phyloP scores from a whole-genome alignment of 768 basidiomycete species.

The Panus rudis region DNA sequence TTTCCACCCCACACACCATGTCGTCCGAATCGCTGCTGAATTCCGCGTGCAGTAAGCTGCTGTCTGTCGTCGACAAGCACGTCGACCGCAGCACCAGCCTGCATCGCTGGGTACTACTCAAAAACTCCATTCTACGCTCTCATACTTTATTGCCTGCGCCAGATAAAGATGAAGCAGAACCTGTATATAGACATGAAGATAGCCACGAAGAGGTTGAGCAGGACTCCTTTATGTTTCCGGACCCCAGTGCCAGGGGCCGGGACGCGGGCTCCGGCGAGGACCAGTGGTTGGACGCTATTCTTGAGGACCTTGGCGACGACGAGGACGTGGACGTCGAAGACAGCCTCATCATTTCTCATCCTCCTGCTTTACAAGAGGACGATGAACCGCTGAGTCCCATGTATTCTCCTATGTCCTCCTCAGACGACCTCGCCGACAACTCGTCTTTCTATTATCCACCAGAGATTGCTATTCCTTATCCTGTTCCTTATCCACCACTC shows the following conservation, averaged over 20 bases:
- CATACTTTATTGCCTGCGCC: constrained; percentile 32
- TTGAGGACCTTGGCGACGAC: constrained; percentile 68
- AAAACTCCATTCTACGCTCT: constrained; percentile 69
- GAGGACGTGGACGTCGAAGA: constrained; percentile 54
- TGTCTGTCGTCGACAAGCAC: constrained; percentile 46
- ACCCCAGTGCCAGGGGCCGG: constrained; percentile 41
- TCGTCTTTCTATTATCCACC: constrained; percentile 38
- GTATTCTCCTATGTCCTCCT: constrained; percentile 68
- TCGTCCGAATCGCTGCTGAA: constrained; percentile 46
- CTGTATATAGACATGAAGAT: constrained; percentile 34
- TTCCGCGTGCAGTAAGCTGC: constrained; percentile 71
- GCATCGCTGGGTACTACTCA: constrained; percentile 83
- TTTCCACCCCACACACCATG: constrained; percentile 30
- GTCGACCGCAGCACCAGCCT: constrained; percentile 63
- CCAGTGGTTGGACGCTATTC: constrained; percentile 75
- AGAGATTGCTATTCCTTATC: constrained; percentile 46
- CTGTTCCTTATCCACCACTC: constrained; percentile 61
- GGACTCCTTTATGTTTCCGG: constrained; percentile 78
- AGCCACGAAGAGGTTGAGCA: constrained; percentile 44
- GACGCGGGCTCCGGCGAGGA: constrained; percentile 60
- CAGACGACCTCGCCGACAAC: constrained; percentile 61
- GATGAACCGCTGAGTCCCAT: constrained; percentile 49
- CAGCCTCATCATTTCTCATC: constrained; percentile 23
- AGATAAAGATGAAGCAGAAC: constrained; percentile 23
- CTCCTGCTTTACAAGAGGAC: constrained; percentile 56